These are phyloP conservation scores for Fusarium piperis DNA, from an alignment of 2,329 filamentous ascomycete species.

Conservation along the genomic window DNA sequence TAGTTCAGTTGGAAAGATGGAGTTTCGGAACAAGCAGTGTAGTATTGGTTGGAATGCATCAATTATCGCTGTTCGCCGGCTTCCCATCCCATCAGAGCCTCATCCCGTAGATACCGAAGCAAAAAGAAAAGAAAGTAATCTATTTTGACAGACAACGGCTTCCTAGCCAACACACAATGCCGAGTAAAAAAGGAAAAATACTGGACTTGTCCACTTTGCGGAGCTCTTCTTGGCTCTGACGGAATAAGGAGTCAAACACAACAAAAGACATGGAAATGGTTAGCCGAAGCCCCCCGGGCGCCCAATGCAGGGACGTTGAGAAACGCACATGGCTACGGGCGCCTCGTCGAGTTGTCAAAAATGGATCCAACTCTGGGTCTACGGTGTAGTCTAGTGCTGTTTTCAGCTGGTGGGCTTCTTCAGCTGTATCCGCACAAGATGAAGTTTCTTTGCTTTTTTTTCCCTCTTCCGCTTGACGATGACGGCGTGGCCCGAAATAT, in stretches of 20 bases:
- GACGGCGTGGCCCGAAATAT: not conserved
- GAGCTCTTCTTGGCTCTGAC: not conserved
- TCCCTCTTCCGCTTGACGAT: not conserved
- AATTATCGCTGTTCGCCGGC: not conserved
- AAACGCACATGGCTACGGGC: constrained; percentile 27
- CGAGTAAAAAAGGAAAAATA: not conserved
- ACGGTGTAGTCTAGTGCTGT: not conserved
- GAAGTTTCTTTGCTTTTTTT: not conserved
- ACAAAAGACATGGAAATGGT: constrained; percentile 13
- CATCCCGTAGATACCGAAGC: not conserved
- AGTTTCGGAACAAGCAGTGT: not conserved
- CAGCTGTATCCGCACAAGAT: not conserved
- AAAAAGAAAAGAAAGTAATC: not conserved
- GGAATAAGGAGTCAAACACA: not conserved
- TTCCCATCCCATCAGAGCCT: not conserved
- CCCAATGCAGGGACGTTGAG: constrained; percentile 37
- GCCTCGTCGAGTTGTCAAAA: not conserved
- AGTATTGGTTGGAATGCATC: not conserved
- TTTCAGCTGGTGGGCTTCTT: not conserved
- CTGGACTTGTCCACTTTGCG: not conserved
- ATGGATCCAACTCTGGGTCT: not conserved
- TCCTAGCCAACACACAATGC: not conserved
- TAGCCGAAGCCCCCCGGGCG: constrained; percentile 35
- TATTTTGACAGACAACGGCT: not conserved
- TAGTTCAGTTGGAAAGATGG: not conserved